Evolutionary conservation across 1,284 basidiomycete species (phyloP), one percentile per base, ranked within the genome.

Genomic region (Volvariella surrecta): DNA sequence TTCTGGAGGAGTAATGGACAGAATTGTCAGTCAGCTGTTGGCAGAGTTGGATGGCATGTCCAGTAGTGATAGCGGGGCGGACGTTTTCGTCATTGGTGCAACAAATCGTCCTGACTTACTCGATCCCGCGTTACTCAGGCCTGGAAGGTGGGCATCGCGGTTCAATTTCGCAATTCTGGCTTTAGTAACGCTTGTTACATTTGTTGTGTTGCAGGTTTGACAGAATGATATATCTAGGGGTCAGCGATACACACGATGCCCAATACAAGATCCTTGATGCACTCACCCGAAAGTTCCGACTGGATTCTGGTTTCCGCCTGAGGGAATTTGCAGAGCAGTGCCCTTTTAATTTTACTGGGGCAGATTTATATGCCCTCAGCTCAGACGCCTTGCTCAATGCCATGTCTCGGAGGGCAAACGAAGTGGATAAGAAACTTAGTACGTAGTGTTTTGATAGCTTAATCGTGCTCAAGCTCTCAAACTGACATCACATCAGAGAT

Each of bases 291-390:
- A 97, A 95, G 60, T 98, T 99, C 70, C 79, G 77, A 39, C 73
- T 98, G 18, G 78, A 90, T 52, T 72, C 82, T 0, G 67, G 67
- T 41, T 69, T 95, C 6, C 68, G 84, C 52, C 73, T 99, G 11
- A 60, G 64, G 22, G 56, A 59, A 4, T 66, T 99, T 40, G 87
- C 89, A 10, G 71, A 84, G 32, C 67, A 71, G 42, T 98, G 93
- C 50, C 85, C 92, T 0, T 91, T 96, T 69, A 92, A 95, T 59
- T 91, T 87, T 56, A 97, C 93, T 2, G 93, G 96, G 19, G 96
- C 96, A 28, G 96, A 99, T 62, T 93, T 99, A 53, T 99, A 99
- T 66, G 95, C 96, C 0, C 68, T 99, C 11, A 98, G 95, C 59
- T 89, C 92, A 2, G 96, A 99, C 59, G 93, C 95, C 1, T 82